Base-by-base conservation (phyloP, 2,329 filamentous ascomycete genomes). In the Alternaria alternata region DNA sequence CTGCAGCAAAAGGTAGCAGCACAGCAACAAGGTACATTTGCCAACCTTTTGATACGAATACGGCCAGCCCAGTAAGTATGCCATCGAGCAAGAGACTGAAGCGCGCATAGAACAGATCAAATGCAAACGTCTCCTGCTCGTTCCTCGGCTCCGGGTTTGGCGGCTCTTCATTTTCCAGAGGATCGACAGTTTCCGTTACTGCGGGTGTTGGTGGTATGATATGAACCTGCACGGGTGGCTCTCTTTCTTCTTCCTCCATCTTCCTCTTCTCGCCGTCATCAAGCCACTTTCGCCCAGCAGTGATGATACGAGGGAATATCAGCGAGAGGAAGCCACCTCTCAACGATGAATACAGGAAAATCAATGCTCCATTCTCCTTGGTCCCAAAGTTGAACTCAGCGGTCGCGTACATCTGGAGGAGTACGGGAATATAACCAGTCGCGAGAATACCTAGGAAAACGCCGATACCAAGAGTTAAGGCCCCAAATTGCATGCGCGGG, bases 401-500 rank as follows among this genome's bases (percentile, higher is more conserved):
- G 0, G 81, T 83, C 5, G 80, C 75, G 65, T 82, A 84, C 78
- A 84, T 81, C 55, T 84, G 82, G 0, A 84, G 75, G 11, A 92
- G 78, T 0, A 86, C 81, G 0, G 88, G 86, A 0, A 89, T 88
- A 57, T 90, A 92, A 2, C 88, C 88, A 0, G 89, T 91, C 0
- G 89, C 89, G 2, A 91, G 81, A 71, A 91, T 88, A 0, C 87
- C 89, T 0, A 90, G 76, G 59, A 91, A 92, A 2, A 90, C 88
- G 1, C 89, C 89, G 0, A 82, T 77, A 20, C 87, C 89, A 3
- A 92, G 83, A 1, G 91, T 84, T 3, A 89, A 76, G 0, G 90
- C 83, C 1, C 89, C 89, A 24, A 87, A 87, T 63, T 91, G 87
- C 18, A 78, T 86, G 49, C 77, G 79, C 5, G 84, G 67, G 1